Evolutionary conservation across 2,329 filamentous ascomycete genomes (phyloP).

Genomic region (Claviceps capensis): DNA sequence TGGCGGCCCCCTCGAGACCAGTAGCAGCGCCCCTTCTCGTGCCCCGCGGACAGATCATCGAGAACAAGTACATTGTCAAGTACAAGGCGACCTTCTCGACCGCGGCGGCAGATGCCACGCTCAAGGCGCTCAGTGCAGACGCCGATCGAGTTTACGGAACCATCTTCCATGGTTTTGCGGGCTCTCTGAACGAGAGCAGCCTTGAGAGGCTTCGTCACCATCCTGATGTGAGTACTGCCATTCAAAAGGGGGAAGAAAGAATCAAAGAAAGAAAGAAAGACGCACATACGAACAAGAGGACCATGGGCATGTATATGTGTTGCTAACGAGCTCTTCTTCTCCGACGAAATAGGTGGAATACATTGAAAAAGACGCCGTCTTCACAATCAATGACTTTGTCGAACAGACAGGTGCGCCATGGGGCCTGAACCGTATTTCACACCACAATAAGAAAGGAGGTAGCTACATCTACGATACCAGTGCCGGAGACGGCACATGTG

Average conservation of each 20-base stretch:
- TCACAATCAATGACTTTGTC: conserved; percentile 5
- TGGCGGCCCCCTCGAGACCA: conserved; percentile 10
- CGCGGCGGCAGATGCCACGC: conserved; percentile 6
- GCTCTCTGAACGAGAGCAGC: conserved; percentile 8
- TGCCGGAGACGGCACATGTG: conserved; percentile 26
- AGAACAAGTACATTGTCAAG: conserved; percentile 18
- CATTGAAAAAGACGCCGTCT: conserved; percentile 17
- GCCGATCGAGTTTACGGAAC: conserved; percentile 13
- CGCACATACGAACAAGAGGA: not conserved
- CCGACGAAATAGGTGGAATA: conserved; percentile 16
- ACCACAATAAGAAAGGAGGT: conserved; percentile 10
- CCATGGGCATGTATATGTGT: not conserved
- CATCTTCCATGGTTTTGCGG: conserved; percentile 13
- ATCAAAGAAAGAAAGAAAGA: not conserved
- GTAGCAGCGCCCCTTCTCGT: conserved; percentile 12
- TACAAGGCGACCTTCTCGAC: conserved; percentile 11
- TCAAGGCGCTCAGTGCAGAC: conserved; percentile 8
- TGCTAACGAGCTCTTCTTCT: not conserved
- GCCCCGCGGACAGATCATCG: conserved; percentile 10
- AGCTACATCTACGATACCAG: conserved; percentile 21
- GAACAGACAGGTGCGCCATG: conserved; percentile 23
- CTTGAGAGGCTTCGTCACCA: conserved; percentile 12
- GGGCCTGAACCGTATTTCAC: conserved; percentile 22
- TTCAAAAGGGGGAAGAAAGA: not conserved
- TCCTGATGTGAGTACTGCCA: conserved; percentile 10